Conservation (phyloP, 2,329 filamentous ascomycete genomes). For the Ceratocystis alfenasii region DNA sequence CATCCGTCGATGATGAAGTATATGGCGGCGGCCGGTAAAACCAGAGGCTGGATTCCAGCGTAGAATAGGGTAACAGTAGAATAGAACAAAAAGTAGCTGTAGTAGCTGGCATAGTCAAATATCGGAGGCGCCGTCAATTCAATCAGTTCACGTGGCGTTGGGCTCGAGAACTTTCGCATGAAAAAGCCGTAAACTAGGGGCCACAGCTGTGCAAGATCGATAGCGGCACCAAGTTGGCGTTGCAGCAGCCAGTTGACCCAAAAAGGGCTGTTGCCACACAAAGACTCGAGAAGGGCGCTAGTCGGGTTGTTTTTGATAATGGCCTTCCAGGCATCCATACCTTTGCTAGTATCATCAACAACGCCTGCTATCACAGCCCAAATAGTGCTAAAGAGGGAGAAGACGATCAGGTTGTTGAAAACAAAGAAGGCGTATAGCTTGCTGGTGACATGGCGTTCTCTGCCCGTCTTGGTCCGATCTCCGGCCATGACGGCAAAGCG, state of each 20-base stretch:
- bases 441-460: slow-evolving; percentile 79
- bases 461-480: slow-evolving; percentile 81
- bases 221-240: slow-evolving; percentile 82
- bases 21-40: slow-evolving; percentile 71
- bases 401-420: slow-evolving; percentile 92
- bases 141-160: slow-evolving; percentile 82
- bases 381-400: slow-evolving; percentile 77
- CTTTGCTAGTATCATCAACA: slow-evolving; percentile 43
- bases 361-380: slow-evolving; percentile 63
- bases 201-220: slow-evolving; percentile 83
- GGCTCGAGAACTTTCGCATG: slow-evolving; percentile 69
- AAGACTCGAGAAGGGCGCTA: slow-evolving; percentile 52
- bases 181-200: slow-evolving; percentile 76
- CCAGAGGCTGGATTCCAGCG: slow-evolving; percentile 72
- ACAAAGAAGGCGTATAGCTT: slow-evolving; percentile 94
- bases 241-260: slow-evolving; percentile 93
- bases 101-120: slow-evolving; percentile 93
- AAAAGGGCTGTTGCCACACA: slow-evolving; percentile 76
- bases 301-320: slow-evolving; percentile 54
- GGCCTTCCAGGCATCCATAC: slow-evolving; percentile 54
- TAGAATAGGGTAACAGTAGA: slow-evolving; percentile 79
- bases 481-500: slow-evolving; percentile 71
- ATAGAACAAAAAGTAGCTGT: slow-evolving; percentile 97
- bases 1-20: slow-evolving; percentile 83
- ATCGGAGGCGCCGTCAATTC: slow-evolving; percentile 82